A percentile compares a stretch with the other conserved stretches of the same genome.
Evolutionary conservation across 192 early-diverging fungal species (phyloP).

Genomic region (Piromyces finnis): DNA sequence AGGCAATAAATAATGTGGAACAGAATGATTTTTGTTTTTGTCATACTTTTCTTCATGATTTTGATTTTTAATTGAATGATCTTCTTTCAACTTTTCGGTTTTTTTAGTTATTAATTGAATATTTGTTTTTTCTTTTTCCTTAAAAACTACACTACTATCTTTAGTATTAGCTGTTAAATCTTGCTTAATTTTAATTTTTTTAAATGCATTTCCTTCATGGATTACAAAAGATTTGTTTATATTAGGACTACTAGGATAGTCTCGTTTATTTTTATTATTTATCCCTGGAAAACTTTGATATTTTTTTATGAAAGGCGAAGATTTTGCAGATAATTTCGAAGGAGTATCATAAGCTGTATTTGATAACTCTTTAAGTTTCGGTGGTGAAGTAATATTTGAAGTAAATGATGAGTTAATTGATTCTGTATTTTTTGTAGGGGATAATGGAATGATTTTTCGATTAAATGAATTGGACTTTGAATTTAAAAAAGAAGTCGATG

Average conservation of each 20-base stretch:
- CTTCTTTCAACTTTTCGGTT: too few relatives aligned
- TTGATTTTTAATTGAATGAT: too few relatives aligned
- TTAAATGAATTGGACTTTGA: too few relatives aligned
- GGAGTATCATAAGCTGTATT: not conserved
- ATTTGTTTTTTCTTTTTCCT: not conserved
- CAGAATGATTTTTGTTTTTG: not conserved
- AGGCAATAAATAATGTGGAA: not conserved
- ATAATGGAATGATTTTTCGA: too few relatives aligned
- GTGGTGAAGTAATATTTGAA: not conserved
- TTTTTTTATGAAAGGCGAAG: not conserved
- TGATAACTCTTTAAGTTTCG: not conserved
- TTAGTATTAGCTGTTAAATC: not conserved
- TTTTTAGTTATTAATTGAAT: too few relatives aligned
- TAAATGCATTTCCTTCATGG: not conserved
- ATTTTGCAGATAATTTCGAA: not conserved
- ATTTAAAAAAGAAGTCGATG: not conserved
- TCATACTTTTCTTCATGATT: not conserved
- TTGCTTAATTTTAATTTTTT: not conserved
- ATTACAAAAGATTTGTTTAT: not conserved
- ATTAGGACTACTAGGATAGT: not conserved
- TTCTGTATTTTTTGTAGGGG: too few relatives aligned
- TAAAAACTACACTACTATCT: not conserved
- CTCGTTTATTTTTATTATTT: not conserved
- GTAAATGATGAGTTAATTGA: too few relatives aligned
- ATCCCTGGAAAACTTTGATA: not conserved